phyloP scores from a whole-genome alignment of 179 eudicot genomes.

The Camellia oleifera region DNA sequence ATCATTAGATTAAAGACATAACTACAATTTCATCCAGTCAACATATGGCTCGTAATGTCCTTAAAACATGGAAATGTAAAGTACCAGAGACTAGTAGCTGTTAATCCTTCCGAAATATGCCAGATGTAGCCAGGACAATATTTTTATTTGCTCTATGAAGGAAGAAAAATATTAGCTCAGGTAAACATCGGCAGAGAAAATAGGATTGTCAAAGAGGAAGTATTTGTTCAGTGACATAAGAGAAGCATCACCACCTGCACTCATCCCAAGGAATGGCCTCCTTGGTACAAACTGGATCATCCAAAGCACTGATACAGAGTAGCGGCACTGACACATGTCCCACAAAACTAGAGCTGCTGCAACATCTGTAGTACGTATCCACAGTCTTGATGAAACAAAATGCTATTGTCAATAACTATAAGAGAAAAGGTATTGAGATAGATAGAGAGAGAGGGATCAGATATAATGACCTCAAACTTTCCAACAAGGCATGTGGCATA shows the following conservation, averaged over 20 bases:
- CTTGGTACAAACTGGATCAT: conserved; percentile 88
- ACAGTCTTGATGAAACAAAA: conserved; percentile 56
- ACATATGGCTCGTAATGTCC: neutral
- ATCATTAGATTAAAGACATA: neutral
- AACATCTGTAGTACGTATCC: conserved; percentile 81
- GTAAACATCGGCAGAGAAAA: conserved; percentile 1
- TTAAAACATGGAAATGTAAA: neutral
- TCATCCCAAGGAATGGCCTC: conserved; percentile 99
- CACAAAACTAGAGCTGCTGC: conserved; percentile 72
- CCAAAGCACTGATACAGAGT: conserved; percentile 91
- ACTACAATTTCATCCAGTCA: neutral
- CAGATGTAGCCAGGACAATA: conserved; percentile 83
- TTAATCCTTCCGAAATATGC: conserved; percentile 88
- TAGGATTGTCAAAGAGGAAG: neutral
- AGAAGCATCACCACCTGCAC: conserved; percentile 59
- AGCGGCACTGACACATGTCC: conserved; percentile 80
- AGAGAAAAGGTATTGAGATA: neutral
- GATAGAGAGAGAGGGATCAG: conserved; percentile 10
- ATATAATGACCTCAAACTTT: conserved; percentile 66
- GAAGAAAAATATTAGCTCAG: conserved; percentile 12
- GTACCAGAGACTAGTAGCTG: conserved; percentile 80
- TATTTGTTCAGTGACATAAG: conserved; percentile 2
- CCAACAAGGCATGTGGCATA: conserved; percentile 88
- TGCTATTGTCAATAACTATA: conserved; percentile 20
- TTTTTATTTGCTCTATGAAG: conserved; percentile 70